Conservation (phyloP, 2,329 filamentous ascomycete species). For the Coniochaeta hoffmannii region DNA sequence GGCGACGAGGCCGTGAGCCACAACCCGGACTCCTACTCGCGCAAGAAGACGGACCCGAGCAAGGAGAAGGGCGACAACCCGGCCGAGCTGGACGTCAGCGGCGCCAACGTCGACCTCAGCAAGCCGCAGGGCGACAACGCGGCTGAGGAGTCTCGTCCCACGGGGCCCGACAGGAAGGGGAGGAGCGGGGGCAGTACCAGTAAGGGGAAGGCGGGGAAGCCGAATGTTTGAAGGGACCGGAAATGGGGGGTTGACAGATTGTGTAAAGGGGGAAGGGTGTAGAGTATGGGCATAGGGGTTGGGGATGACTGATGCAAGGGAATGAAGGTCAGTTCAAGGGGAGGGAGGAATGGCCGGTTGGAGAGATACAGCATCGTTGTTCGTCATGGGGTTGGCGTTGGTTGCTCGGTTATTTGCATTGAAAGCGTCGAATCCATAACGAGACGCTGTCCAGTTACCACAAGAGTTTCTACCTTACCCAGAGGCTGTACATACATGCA, state of each 20-base stretch:
- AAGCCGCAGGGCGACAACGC: conserved; percentile 28
- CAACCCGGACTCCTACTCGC: conserved; percentile 60
- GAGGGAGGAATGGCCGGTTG: neutral
- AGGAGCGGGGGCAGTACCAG: conserved; percentile 19
- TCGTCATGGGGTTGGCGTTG: neutral
- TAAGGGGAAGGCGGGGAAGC: neutral
- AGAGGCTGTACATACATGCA: neutral
- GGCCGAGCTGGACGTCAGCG: conserved; percentile 32
- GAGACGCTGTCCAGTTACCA: neutral
- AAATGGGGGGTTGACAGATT: neutral
- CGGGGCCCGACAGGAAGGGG: conserved; percentile 25
- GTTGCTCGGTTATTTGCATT: neutral
- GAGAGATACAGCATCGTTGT: neutral
- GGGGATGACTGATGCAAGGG: too few relatives aligned
- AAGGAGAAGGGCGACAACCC: conserved; percentile 34
- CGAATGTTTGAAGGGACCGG: neutral
- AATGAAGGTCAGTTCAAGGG: too few relatives aligned
- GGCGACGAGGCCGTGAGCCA: conserved; percentile 54
- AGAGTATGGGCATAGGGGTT: neutral
- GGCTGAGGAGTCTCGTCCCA: conserved; percentile 21
- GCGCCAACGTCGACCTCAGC: conserved; percentile 36
- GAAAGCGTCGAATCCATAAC: neutral
- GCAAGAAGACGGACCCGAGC: conserved; percentile 60
- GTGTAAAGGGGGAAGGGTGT: neutral
- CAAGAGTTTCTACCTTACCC: neutral